Evolutionary conservation across 768 basidiomycete species (phyloP), one percentile per base, ranked within the genome.

Genomic region (Mycena olivaceomarginata): DNA sequence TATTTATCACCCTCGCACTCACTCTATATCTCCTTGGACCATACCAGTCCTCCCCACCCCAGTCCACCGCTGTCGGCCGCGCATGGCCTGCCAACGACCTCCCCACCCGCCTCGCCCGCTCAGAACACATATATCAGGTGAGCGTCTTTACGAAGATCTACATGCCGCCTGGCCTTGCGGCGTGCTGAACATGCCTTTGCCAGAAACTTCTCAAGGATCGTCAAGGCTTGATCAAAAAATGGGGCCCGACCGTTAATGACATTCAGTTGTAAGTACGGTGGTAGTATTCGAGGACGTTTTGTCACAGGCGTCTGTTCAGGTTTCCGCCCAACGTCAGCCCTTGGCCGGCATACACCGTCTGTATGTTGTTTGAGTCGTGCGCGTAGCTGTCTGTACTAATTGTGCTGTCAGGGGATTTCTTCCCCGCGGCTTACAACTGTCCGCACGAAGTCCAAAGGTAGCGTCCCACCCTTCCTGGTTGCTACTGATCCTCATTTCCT

Each of bases 291-390:
- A 70, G 60, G 48, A 53, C n/a, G 77, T 75, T 73, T 41, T 40
- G 48, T 25, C 41, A 60, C 65, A 16, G 5, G n/a, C 51, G 72
- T 18, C 40, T 39, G 67, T n/a, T 57, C 22, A 92, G 91, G 79
- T 92, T 92, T 81, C 91, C 91, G 37, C 86, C 90, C 45, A 86
- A 90, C 77, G 86, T 86, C 64, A 79, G 86, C 5, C 92, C 91
- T 5, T 92, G 90, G 90, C 91, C 91, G 22, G 85, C 91, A 5
- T 92, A 92, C 79, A 92, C 91, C 20, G 88, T 90, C 65, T 92
- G 92, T 92, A 79, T 81, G 91, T 87, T 22, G 9, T 39, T 63
- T 65, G 18, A 6, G 48, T 37, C 56, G 31, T 45, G 39, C 18
- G 37, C 37, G 15, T 64, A 1, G 4, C 5, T 25, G 7, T 20